Conservation (phyloP, 192 early-diverging fungal species). For the Backusella morwellensis region DNA sequence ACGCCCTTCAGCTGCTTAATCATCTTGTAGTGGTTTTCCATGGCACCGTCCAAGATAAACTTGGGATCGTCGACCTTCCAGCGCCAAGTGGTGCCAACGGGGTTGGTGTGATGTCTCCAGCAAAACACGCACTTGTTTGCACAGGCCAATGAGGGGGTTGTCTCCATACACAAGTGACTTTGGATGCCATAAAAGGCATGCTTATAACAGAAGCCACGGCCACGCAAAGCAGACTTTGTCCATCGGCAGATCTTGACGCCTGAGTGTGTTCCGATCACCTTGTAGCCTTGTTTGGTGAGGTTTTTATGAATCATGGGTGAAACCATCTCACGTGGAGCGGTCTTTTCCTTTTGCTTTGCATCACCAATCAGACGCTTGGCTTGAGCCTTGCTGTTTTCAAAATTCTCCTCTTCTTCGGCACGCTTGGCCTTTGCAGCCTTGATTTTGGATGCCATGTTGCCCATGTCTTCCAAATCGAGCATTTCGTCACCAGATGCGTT, state of each 20-base stretch:
- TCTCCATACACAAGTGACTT: slow-evolving; percentile 73
- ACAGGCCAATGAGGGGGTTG: slow-evolving; percentile 74
- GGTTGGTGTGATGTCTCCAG: slow-evolving; percentile 76
- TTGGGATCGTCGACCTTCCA: slow-evolving; percentile 72
- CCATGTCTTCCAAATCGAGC: slow-evolving; percentile 76
- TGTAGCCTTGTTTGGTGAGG: slow-evolving; percentile 73
- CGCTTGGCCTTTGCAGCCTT: slow-evolving; percentile 49
- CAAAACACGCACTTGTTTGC: slow-evolving; percentile 73
- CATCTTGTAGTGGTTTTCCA: slow-evolving; percentile 73
- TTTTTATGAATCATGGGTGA: slow-evolving; percentile 65
- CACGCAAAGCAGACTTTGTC: slow-evolving; percentile 72
- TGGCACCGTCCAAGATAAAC: slow-evolving; percentile 63
- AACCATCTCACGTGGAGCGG: slow-evolving; percentile 60
- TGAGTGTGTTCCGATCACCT: slow-evolving; percentile 68
- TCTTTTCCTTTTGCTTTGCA: slow-evolving; percentile 34
- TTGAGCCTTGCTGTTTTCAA: slow-evolving; percentile 38
- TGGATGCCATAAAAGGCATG: slow-evolving; percentile 78
- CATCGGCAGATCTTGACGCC: slow-evolving; percentile 80
- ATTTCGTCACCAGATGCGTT: slow-evolving; percentile 52
- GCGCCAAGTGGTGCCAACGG: slow-evolving; percentile 63
- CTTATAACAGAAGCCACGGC: slow-evolving; percentile 74
- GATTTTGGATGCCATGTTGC: slow-evolving; percentile 58
- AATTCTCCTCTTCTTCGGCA: slow-evolving; percentile 52
- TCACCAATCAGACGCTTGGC: slow-evolving; percentile 45
- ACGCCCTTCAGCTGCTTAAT: slow-evolving; percentile 74